Percentiles rank a stretch among this genome's conserved stretches.
Conservation (phyloP, 2,329 filamentous ascomycete genomes). For the Periconia macrospinosa region DNA sequence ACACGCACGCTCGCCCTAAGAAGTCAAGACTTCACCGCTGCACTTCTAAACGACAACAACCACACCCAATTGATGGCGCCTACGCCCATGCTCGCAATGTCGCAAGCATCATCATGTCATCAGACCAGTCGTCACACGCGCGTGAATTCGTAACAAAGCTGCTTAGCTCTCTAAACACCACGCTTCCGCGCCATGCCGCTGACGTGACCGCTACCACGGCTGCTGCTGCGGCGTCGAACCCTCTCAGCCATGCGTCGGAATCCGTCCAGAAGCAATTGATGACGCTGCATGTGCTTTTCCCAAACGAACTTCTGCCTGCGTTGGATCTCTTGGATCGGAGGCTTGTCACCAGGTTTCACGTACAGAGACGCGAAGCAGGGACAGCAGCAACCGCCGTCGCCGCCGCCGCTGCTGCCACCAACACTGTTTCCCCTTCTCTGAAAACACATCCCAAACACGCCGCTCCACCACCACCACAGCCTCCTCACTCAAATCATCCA, state of each 20-base stretch:
- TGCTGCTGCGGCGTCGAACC: constrained; percentile 42
- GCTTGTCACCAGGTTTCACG: constrained; percentile 62
- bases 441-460: no score
- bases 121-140: constrained; percentile 24
- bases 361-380: constrained; percentile 6
- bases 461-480: no score
- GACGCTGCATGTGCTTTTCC: constrained; percentile 83
- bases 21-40: no score
- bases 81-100: constrained; percentile 6
- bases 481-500: no score
- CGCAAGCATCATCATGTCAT: constrained; percentile 13
- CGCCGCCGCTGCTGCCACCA: background rate
- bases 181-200: constrained; percentile 1
- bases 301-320: constrained; percentile 76
- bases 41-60: constrained; percentile 7
- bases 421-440: background rate
- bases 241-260: constrained; percentile 37
- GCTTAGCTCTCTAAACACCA: constrained; percentile 25
- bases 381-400: background rate
- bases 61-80: no score
- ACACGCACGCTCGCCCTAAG: no score
- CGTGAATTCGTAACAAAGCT: constrained; percentile 39
- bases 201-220: background rate
- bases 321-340: constrained; percentile 83
- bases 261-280: constrained; percentile 58